These are phyloP conservation scores for Krasilnikovozyma curviuscula DNA, from an alignment of 768 basidiomycete species.

Conservation along the genomic window DNA sequence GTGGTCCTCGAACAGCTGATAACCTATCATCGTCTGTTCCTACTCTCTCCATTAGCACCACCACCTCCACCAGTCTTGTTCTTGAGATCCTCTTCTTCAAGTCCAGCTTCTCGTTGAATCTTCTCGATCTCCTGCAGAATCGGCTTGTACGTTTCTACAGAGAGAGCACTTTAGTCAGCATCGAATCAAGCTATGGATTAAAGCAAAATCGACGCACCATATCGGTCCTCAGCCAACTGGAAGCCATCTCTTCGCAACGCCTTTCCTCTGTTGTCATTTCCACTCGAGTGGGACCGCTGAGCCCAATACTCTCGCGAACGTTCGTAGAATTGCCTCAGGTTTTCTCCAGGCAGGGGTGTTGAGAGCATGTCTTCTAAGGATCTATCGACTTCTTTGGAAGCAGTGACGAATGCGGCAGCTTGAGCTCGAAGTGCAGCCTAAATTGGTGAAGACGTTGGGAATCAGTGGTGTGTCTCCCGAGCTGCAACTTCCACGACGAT, in stretches of 20 bases:
- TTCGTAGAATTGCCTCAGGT: conserved; percentile 61
- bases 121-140: conserved; percentile 62
- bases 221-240: conserved; percentile 49
- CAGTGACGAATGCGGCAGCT: conserved; percentile 43
- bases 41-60: conserved; percentile 2
- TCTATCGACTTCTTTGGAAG: conserved; percentile 31
- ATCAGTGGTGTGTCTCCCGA: neutral
- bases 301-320: conserved; percentile 68
- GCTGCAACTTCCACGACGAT: no score
- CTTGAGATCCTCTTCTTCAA: conserved; percentile 66
- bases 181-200: neutral
- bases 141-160: conserved; percentile 56
- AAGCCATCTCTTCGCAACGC: conserved; percentile 60
- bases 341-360: conserved; percentile 70
- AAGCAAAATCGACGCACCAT: conserved; percentile 33
- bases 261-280: conserved; percentile 53
- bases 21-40: conserved; percentile 7
- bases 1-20: no score
- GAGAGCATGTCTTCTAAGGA: conserved; percentile 52
- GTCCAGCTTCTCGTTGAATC: conserved; percentile 61
- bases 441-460: neutral
- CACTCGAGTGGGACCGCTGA: conserved; percentile 39
- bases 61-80: conserved; percentile 36
- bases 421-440: conserved; percentile 30
- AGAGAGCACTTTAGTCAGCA: neutral